Conservation (phyloP, 2,329 filamentous ascomycete genomes). For the Penicillium concentricum region DNA sequence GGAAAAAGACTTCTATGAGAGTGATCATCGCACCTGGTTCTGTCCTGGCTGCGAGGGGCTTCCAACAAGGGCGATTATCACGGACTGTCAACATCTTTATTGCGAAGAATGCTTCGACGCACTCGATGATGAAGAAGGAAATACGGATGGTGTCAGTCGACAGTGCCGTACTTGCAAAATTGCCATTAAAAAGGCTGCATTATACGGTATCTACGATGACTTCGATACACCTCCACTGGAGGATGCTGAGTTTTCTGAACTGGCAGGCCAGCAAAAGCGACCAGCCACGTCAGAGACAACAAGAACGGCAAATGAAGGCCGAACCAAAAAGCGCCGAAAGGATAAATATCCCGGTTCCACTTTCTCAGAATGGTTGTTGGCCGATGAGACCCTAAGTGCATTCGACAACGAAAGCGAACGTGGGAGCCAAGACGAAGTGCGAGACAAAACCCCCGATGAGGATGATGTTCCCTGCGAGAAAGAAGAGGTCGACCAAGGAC, state of each 20-base stretch:
- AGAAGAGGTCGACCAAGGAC: not conserved
- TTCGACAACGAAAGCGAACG: not conserved
- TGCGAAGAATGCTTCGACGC: not conserved
- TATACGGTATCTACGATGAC: constrained; percentile 1
- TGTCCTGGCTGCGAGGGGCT: not conserved
- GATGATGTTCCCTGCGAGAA: not conserved
- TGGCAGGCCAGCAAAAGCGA: not conserved
- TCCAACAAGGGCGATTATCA: not conserved
- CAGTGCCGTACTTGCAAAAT: fast-evolving
- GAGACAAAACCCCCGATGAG: not conserved
- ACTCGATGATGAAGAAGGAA: not conserved
- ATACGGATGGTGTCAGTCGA: not conserved
- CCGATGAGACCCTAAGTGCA: not conserved
- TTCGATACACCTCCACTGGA: not conserved
- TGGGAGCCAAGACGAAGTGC: not conserved
- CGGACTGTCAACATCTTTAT: not conserved
- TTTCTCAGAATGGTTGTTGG: not conserved
- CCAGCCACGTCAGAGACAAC: not conserved
- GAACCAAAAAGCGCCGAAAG: not conserved
- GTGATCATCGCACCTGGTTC: not conserved
- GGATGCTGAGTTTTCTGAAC: not conserved
- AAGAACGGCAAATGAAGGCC: no score
- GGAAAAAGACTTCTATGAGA: not conserved
- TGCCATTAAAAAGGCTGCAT: not conserved
- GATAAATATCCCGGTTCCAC: fast-evolving